Evolutionary conservation across 1,284 basidiomycete genomes (phyloP).

Genomic region (Cystobasidiaceae sp.): DNA sequence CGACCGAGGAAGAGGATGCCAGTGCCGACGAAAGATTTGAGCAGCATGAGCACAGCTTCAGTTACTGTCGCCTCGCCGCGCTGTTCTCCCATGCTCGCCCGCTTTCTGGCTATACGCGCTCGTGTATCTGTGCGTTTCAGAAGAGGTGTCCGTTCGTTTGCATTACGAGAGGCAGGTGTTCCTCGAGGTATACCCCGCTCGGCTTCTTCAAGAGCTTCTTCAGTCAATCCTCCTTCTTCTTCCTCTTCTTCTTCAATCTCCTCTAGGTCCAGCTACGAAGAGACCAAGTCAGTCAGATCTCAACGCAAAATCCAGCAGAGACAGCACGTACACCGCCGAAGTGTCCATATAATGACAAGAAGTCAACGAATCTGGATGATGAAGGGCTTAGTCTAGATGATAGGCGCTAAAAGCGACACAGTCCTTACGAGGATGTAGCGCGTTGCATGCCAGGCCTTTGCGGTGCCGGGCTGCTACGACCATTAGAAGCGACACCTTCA

Average conservation of each 20-base stretch:
- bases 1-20: slow-evolving; percentile 94
- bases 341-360: slow-evolving; percentile 85
- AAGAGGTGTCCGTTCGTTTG: slow-evolving; percentile 45
- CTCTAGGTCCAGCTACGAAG: slow-evolving; percentile 70
- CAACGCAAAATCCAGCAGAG: neutral
- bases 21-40: slow-evolving; percentile 95
- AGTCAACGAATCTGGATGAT: slow-evolving; percentile 69
- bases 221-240: slow-evolving; percentile 57
- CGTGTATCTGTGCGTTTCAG: slow-evolving; percentile 34
- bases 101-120: slow-evolving; percentile 19
- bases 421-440: slow-evolving; percentile 10
- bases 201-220: slow-evolving; percentile 47
- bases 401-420: neutral
- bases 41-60: slow-evolving; percentile 83
- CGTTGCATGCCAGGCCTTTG: neutral
- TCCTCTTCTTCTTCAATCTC: slow-evolving; percentile 78
- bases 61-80: slow-evolving; percentile 77
- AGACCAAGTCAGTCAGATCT: neutral
- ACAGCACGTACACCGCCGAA: slow-evolving; percentile 59
- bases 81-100: slow-evolving; percentile 48
- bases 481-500: neutral
- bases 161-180: slow-evolving; percentile 48
- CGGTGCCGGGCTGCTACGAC: slow-evolving; percentile 49
- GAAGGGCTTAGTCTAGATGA: slow-evolving; percentile 48
- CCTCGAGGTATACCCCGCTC: slow-evolving; percentile 36